Evolutionary conservation across 371 early-diverging fungal species (phyloP).

Genomic region (Mucor indicus): DNA sequence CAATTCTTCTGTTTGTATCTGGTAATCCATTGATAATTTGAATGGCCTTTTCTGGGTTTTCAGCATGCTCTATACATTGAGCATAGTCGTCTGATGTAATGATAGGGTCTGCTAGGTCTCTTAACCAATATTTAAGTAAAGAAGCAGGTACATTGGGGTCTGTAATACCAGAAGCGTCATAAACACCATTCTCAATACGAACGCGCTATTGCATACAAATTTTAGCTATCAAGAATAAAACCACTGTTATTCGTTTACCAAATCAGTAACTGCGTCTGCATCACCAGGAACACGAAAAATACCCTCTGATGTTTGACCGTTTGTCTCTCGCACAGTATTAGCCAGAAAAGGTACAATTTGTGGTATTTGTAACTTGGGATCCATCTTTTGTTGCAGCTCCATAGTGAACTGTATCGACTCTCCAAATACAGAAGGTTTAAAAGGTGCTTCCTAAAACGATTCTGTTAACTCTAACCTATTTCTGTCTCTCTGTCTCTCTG

Average conservation of each 20-base stretch:
- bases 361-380: slow-evolving; percentile 60
- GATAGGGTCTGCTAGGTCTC: slow-evolving; percentile 90
- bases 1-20: slow-evolving; percentile 72
- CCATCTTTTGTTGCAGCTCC: slow-evolving; percentile 35
- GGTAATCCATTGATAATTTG: slow-evolving; percentile 69
- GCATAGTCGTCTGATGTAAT: slow-evolving; percentile 82
- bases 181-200: slow-evolving; percentile 81
- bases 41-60: slow-evolving; percentile 55
- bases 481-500: background rate
- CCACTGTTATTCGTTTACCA: too few relatives aligned
- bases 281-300: slow-evolving; percentile 97
- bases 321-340: slow-evolving; percentile 68
- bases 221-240: too few relatives aligned
- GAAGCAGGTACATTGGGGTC: slow-evolving; percentile 94
- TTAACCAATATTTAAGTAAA: slow-evolving; percentile 88
- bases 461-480: background rate
- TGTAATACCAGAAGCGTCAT: slow-evolving; percentile 63
- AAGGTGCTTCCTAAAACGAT: slow-evolving; percentile 75
- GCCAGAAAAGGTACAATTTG: slow-evolving; percentile 83
- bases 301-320: slow-evolving; percentile 87
- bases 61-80: slow-evolving; percentile 59
- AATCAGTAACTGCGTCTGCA: slow-evolving; percentile 78
- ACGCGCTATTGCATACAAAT: slow-evolving; percentile 44
- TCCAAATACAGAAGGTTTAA: slow-evolving; percentile 87
- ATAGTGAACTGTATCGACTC: too few relatives aligned